phyloP scores from a whole-genome alignment of 257 asterid species.

The Solanum gracilifrons region DNA sequence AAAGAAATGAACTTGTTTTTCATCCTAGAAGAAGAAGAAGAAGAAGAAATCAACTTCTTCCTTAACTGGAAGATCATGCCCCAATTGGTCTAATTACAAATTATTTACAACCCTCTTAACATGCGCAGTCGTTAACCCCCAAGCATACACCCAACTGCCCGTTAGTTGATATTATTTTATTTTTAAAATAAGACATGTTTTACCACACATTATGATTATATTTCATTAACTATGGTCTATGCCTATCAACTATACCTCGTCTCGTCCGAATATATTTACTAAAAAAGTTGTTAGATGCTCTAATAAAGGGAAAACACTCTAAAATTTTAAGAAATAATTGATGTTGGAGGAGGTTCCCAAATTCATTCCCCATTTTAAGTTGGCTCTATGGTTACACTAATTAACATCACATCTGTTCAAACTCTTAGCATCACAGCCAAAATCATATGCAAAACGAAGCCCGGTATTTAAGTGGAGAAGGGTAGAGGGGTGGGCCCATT shows the following conservation, averaged over 20 bases:
- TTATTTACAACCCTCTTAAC: not conserved
- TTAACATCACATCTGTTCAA: not conserved
- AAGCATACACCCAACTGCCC: not conserved
- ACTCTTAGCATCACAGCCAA: not conserved
- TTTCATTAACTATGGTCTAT: not conserved
- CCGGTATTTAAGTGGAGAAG: too few species aligned
- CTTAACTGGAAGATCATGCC: not conserved
- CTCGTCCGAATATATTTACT: not conserved
- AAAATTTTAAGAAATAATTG: not conserved
- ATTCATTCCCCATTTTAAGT: not conserved
- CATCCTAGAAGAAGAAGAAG: not conserved
- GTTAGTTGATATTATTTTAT: not conserved
- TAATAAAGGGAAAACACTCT: not conserved
- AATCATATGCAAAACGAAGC: too few species aligned
- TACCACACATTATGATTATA: not conserved
- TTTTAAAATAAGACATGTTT: not conserved
- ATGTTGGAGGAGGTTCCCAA: not conserved
- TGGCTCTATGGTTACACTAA: not conserved
- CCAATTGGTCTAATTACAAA: not conserved
- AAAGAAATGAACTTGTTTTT: not conserved
- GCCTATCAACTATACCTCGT: not conserved
- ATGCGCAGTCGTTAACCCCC: not conserved
- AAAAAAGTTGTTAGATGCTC: not conserved
- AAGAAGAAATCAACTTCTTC: not conserved
- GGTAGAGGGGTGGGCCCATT: too few species aligned